Conservation (phyloP, 73 alveolate genomes). For the Paramecium sexaurelia region DNA sequence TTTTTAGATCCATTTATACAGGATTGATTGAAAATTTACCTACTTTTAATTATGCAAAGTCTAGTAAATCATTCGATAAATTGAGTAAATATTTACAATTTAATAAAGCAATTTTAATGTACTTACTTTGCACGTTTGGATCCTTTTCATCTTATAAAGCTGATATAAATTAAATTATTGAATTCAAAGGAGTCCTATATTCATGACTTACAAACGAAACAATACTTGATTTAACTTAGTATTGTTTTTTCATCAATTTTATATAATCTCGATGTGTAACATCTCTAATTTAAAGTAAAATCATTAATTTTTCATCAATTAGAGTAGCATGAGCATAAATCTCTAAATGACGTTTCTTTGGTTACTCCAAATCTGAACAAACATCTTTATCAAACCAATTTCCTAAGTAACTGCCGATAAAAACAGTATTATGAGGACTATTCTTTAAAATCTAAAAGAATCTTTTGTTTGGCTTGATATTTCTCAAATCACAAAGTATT, state of each 20-base stretch:
- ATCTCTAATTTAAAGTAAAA: conserved; percentile 37
- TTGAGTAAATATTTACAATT: conserved; percentile 20
- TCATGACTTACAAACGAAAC: conserved; percentile 64
- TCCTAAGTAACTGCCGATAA: conserved; percentile 1
- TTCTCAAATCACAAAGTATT: not conserved
- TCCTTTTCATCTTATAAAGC: conserved; percentile 54
- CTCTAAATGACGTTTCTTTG: not conserved
- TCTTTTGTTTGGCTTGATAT: not conserved
- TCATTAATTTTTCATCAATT: conserved; percentile 8
- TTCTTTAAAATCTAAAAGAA: not conserved
- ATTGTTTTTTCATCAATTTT: not conserved
- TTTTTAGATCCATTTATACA: not conserved
- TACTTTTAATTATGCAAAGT: conserved; percentile 57
- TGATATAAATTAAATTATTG: conserved; percentile 31
- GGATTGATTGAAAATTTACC: conserved; percentile 48
- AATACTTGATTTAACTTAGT: not conserved
- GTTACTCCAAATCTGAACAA: not conserved
- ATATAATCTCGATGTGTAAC: conserved; percentile 57
- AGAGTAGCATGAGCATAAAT: not conserved
- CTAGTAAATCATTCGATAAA: conserved; percentile 56
- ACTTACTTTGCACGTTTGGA: not conserved
- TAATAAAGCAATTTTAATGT: conserved; percentile 19
- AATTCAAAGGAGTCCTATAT: conserved; percentile 60
- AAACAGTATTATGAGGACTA: not conserved
- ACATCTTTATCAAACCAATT: not conserved